These are phyloP conservation scores for Pseudophaeomoniella oleicola DNA, from an alignment of 2,329 filamentous ascomycete genomes.

Conservation along the genomic window DNA sequence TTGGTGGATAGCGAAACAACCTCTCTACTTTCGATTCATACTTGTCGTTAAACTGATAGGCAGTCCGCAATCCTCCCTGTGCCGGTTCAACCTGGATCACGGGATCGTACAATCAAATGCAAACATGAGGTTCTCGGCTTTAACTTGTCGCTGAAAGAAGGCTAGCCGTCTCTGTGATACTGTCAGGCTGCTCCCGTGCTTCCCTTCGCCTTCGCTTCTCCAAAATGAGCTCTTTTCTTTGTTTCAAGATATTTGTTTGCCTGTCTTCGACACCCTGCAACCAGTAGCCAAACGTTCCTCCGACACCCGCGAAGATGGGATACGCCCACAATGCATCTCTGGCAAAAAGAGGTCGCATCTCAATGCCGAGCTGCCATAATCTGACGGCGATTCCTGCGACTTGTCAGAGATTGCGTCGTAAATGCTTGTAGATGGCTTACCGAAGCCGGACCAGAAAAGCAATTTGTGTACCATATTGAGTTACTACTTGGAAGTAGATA, in stretches of 20 bases:
- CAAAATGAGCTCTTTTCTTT: slow-evolving; percentile 65
- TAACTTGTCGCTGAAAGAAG: slow-evolving; percentile 11
- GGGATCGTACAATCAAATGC: too few species aligned
- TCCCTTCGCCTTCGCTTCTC: slow-evolving; percentile 79
- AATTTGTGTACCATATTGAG: slow-evolving; percentile 34
- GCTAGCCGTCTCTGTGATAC: slow-evolving; percentile 6
- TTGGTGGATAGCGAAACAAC: not conserved
- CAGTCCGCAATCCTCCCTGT: too few species aligned
- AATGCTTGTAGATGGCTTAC: slow-evolving; percentile 36
- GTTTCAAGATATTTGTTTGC: slow-evolving; percentile 61
- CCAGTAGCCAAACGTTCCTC: slow-evolving; percentile 94
- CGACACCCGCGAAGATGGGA: slow-evolving; percentile 72
- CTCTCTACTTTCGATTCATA: not conserved
- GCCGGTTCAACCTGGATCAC: too few species aligned
- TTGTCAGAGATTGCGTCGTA: slow-evolving; percentile 1
- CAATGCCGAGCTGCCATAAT: slow-evolving; percentile 93
- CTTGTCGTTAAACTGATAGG: too few species aligned
- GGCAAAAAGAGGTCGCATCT: slow-evolving; percentile 92
- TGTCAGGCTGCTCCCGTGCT: slow-evolving; percentile 35
- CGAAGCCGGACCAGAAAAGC: slow-evolving; percentile 57
- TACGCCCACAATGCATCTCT: slow-evolving; percentile 77
- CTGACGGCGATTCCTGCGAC: slow-evolving; percentile 69
- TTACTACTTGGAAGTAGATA: not conserved
- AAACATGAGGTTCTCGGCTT: too few species aligned
- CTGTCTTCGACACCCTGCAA: slow-evolving; percentile 75